These are phyloP conservation scores for Brassica carinata DNA, from an alignment of 345 rosid species.

Conservation along the genomic window DNA sequence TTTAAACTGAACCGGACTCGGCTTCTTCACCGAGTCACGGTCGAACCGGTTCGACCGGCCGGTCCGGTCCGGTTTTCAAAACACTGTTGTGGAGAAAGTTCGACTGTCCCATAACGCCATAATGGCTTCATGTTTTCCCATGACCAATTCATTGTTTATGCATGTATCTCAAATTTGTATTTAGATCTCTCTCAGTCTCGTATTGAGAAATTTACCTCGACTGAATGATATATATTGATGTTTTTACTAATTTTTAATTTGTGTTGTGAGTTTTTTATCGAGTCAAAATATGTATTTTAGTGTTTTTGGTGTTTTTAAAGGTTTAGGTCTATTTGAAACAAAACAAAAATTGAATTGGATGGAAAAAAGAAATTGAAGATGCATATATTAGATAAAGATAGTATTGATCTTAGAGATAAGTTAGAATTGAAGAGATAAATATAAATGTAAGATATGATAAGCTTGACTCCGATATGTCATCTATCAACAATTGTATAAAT, in stretches of 20 bases:
- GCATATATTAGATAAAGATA: neutral
- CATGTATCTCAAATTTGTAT: neutral
- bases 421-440: no score
- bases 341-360: neutral
- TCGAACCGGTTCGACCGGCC: no score
- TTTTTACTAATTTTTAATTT: neutral
- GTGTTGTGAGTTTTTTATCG: neutral
- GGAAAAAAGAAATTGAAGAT: neutral
- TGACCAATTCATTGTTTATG: neutral
- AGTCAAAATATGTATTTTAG: neutral
- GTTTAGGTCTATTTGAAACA: neutral
- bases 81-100: slow-evolving; percentile 31
- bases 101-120: slow-evolving; percentile 32
- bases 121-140: slow-evolving; percentile 12
- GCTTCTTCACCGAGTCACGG: no score
- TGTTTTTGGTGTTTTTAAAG: no score
- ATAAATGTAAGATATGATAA: no score
- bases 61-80: no score
- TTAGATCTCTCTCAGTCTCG: neutral
- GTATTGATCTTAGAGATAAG: no score
- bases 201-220: neutral
- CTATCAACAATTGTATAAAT: no score
- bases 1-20: no score
- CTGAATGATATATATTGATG: neutral
- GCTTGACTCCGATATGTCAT: no score